Conservation (phyloP, 2,329 filamentous ascomycete genomes). For the Sarocladium oryzae region DNA sequence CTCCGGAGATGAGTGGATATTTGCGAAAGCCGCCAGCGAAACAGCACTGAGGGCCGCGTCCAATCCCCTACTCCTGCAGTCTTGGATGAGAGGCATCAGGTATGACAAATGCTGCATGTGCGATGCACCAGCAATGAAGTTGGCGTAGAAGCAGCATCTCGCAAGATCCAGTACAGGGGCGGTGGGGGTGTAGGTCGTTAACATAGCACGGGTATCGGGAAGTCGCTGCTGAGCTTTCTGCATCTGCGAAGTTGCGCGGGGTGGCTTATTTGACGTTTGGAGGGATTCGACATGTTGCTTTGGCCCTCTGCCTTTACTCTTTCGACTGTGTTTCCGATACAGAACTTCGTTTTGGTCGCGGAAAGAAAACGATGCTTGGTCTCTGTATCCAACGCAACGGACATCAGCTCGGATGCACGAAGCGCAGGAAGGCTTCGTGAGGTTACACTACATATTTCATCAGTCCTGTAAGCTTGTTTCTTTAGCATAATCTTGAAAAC, state of each 20-base stretch:
- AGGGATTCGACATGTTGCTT: not conserved
- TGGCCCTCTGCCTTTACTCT: not conserved
- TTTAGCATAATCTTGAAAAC: too few species aligned
- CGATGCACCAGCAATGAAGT: not conserved
- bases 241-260: not conserved
- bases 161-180: not conserved
- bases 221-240: not conserved
- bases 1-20: not conserved
- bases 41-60: not conserved
- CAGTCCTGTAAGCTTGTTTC: not conserved
- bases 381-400: not conserved
- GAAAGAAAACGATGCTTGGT: not conserved
- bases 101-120: not conserved
- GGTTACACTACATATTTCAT: not conserved
- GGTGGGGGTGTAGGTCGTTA: not conserved
- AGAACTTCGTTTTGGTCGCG: not conserved
- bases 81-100: not conserved
- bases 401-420: not conserved
- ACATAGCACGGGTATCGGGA: too few species aligned
- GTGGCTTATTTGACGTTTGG: not conserved
- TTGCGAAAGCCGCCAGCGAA: not conserved
- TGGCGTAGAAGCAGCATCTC: not conserved
- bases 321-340: not conserved
- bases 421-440: not conserved
- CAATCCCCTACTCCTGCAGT: not conserved